phyloP scores from a whole-genome alignment of 805 yeast genomes.

The Nakazawaea ernobii region DNA sequence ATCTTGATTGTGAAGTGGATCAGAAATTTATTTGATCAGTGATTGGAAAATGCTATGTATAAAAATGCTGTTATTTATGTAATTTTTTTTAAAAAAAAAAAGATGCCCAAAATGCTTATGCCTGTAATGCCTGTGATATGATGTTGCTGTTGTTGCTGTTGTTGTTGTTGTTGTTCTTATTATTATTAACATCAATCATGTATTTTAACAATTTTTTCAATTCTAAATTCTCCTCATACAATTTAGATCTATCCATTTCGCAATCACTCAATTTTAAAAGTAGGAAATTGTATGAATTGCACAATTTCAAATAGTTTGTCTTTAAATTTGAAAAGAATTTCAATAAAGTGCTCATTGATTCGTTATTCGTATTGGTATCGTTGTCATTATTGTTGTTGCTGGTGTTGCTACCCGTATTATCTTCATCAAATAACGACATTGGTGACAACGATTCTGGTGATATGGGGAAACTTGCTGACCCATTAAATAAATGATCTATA shows the following conservation, averaged over 20 bases:
- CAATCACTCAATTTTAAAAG: slow-evolving; percentile 15
- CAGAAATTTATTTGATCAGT: neutral
- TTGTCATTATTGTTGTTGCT: neutral
- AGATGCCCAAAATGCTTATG: neutral
- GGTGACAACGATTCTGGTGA: slow-evolving; percentile 8
- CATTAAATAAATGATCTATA: neutral
- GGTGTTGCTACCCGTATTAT: neutral
- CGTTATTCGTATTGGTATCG: neutral
- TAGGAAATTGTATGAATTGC: slow-evolving; percentile 18
- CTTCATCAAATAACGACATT: neutral
- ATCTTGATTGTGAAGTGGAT: slow-evolving; percentile 27
- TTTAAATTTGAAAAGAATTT: slow-evolving; percentile 19
- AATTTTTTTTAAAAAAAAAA: too few relatives aligned
- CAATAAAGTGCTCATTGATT: neutral
- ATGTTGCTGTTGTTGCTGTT: neutral
- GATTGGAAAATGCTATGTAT: neutral
- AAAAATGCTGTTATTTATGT: neutral
- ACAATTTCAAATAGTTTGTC: slow-evolving; percentile 19
- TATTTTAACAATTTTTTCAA: slow-evolving; percentile 20
- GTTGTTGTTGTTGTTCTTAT: neutral
- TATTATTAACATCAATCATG: slow-evolving; percentile 9
- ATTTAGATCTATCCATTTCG: slow-evolving; percentile 18
- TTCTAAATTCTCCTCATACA: slow-evolving; percentile 19
- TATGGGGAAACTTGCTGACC: neutral
- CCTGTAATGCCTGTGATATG: neutral